Base-by-base conservation (phyloP, 352 stramenopile genomes). In the Pythium chondricola region DNA sequence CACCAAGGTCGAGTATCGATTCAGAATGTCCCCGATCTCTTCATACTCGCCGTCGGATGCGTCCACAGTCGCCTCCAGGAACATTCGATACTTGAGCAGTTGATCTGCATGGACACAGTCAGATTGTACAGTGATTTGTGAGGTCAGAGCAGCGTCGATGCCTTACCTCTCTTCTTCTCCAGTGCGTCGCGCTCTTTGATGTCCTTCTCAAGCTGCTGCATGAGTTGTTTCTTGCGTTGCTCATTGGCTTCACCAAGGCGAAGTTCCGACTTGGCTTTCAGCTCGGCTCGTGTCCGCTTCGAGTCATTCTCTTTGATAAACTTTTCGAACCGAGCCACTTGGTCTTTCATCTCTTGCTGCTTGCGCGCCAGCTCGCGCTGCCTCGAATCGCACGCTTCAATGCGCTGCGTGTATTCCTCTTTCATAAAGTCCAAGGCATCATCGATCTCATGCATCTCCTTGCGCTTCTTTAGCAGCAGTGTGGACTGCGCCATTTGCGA, bases 291-390 rank as follows among this genome's bases (percentile, higher is more conserved):
- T 36, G 73, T 85, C 30, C 86, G 67, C 53, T 97, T 97, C 0
- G 83, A 83, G 54, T 96, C 86, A 56, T 97, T 97, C 55, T 96
- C 86, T 53, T 96, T 93, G 55, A 97, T 95, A 52, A 97, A 97
- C 43, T 95, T 95, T 48, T 97, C 87, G 53, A 96, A 97, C 16
- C 85, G 83, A 21, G 74, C 51, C 16, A 97, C 85, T 49, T 96
- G 83, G 18, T 96, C 85, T 58, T 88, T 86, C 88, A 96, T 96
- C 45, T 96, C 86, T 27, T 72, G 54, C 53, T 96, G 87, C 52
- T 95, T 94, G 30, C 74, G 69, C 50, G 95, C 80, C 40, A 96
- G 69, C 42, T 95, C 81, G 1, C 69, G 63, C 46, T 92, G 71
- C 11, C 85, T 61, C 21, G 87, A 67, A 9, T 93, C 81, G 41